Evolutionary conservation across 257 asterid species (phyloP).

Genomic region (Salvia splendens): DNA sequence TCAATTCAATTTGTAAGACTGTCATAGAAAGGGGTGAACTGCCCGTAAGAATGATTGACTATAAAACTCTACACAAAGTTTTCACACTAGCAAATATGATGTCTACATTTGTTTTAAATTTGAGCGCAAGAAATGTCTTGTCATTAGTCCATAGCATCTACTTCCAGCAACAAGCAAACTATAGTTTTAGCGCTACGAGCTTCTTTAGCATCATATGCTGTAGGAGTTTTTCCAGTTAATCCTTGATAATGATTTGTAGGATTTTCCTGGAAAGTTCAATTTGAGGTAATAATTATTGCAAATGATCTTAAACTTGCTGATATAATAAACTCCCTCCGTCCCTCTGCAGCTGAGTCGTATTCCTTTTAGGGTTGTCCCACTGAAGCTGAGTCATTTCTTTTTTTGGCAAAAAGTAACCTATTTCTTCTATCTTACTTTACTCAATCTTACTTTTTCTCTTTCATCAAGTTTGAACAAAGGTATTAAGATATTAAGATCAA

Average conservation of each 20-base stretch:
- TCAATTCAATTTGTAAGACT: not conserved
- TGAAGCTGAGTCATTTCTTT: not conserved
- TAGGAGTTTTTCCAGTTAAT: not conserved
- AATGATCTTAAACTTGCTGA: conserved; percentile 10
- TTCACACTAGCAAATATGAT: conserved; percentile 1
- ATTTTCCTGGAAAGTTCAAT: not conserved
- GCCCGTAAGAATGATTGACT: not conserved
- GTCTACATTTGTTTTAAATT: conserved; percentile 8
- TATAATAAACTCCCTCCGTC: not conserved
- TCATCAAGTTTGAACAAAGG: too few relatives aligned
- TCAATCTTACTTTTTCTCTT: too few relatives aligned
- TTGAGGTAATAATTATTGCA: not conserved
- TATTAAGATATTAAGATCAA: too few relatives aligned
- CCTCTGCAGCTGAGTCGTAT: too few relatives aligned
- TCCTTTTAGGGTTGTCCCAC: too few relatives aligned
- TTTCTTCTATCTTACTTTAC: not conserved
- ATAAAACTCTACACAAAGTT: not conserved
- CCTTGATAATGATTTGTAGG: not conserved
- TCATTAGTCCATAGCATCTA: not conserved
- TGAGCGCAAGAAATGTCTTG: not conserved
- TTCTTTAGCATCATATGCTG: conserved; percentile 8
- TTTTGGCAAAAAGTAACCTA: not conserved
- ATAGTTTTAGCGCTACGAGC: not conserved
- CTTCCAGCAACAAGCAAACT: not conserved
- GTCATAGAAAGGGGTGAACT: conserved; percentile 5